These are phyloP conservation scores for Mangifera indica DNA, from an alignment of 345 rosid species.

Conservation along the genomic window DNA sequence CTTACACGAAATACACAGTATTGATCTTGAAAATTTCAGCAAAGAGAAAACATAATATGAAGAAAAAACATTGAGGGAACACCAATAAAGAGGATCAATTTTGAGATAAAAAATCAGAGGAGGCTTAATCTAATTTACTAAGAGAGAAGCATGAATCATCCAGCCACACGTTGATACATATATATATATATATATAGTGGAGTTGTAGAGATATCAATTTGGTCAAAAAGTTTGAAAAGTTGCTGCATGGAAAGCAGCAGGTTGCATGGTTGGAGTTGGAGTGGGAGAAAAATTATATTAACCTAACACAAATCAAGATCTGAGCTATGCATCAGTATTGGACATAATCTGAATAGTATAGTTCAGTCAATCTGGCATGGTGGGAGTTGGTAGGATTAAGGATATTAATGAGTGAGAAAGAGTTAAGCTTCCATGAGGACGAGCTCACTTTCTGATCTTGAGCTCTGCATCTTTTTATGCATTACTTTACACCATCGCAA, in stretches of 20 bases:
- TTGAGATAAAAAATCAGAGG: neutral
- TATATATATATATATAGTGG: too few relatives aligned
- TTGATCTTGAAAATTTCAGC: neutral
- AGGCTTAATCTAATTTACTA: neutral
- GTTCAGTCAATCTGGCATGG: constrained; percentile 10
- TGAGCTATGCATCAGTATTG: neutral
- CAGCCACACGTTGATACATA: too few relatives aligned
- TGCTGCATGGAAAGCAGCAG: constrained; percentile 15
- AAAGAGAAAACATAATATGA: neutral
- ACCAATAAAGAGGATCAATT: neutral
- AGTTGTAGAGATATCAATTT: neutral
- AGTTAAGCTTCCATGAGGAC: constrained; percentile 6
- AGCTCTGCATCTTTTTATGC: neutral
- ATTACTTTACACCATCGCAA: neutral
- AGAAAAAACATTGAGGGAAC: constrained; percentile 5
- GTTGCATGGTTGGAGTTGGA: constrained; percentile 15
- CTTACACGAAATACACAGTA: constrained; percentile 1
- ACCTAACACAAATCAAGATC: constrained; percentile 11
- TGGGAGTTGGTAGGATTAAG: constrained; percentile 26
- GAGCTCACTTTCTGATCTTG: neutral
- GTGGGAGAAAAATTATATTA: neutral
- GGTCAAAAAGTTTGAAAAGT: constrained; percentile 19
- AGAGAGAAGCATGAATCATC: neutral
- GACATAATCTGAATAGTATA: constrained; percentile 14
- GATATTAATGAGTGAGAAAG: neutral